Base-by-base conservation (phyloP, 805 yeast species). In the Lipomyces yamanashiensis region DNA sequence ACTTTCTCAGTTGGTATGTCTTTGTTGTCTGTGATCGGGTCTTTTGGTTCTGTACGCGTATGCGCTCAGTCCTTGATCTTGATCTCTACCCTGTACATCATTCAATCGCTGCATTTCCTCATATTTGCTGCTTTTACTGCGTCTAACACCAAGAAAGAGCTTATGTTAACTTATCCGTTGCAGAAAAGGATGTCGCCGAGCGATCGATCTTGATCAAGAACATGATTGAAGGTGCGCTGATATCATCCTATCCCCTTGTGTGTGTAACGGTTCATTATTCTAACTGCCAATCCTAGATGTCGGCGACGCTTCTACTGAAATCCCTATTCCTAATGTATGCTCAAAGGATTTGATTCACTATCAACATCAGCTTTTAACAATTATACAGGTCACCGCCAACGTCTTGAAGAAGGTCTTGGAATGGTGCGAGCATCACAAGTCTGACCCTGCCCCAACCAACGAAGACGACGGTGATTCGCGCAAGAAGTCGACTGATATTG, bases 361-460 rank as follows among this genome's bases (percentile, higher is more conserved):
- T 36, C 7, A n/a, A 28, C 13, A 2, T 15, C 10, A 6, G 28
- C 19, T 28, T n/a, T 33, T 17, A 28, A 4, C 5, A 12, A 15
- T n/a, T 17, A 2, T 40, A 5, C 58, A 72, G 74, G 74, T 74
- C 8, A 68, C 77, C 69, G 88, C 96, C 9, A 86, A 88, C 17
- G 96, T 93, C 21, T 81, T 93, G 77, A 85, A 88, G 75, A 91
- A 92, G 74, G 93, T 93, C n/a, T 81, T 93, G 59, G 97, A 93
- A 74, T 93, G 97, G 96, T 92, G 97, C 72, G 96, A 90, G 73
- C 95, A 93, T 75, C 97, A 93, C 80, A 89, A 87, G 75, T 74
- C 78, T 59, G 92, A 90, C 74, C 84, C 89, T 9, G 81, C 80
- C 19, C 58, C 63, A 12, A 89, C 90, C 19, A 91, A 87, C 67